These are phyloP conservation scores for Cryphonectria radicalis DNA, from an alignment of 2,329 filamentous ascomycete species.

Conservation along the genomic window DNA sequence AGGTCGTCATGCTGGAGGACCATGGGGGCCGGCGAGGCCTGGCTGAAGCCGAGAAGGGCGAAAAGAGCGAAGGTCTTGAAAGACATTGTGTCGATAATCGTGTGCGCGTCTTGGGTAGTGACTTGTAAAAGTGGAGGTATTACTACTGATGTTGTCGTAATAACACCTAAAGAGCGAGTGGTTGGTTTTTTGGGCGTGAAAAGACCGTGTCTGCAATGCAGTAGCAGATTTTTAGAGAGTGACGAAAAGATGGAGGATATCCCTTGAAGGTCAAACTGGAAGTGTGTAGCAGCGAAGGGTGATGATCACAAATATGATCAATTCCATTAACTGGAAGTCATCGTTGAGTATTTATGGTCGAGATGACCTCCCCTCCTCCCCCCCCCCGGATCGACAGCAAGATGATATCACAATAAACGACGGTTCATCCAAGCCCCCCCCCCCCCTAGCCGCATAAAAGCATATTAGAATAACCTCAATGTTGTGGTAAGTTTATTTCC, in stretches of 20 bases:
- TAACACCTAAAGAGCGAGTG: not conserved
- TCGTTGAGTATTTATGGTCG: not conserved
- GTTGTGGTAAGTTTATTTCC: not conserved
- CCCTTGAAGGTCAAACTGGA: not conserved
- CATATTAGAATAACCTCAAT: not conserved
- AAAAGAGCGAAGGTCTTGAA: conserved; percentile 13
- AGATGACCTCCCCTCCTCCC: not conserved
- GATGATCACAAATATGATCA: not conserved
- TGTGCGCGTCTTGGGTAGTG: not conserved
- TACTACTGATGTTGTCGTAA: not conserved
- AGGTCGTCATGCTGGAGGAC: conserved; percentile 32
- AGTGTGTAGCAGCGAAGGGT: not conserved
- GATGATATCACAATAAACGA: not conserved
- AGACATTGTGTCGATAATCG: not conserved
- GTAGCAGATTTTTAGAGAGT: not conserved
- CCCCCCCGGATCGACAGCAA: not conserved
- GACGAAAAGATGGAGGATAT: not conserved
- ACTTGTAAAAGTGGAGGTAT: not conserved
- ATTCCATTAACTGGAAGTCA: not conserved
- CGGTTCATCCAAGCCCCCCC: not conserved
- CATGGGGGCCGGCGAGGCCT: conserved; percentile 17
- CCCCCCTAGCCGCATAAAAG: not conserved
- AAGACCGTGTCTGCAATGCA: not conserved
- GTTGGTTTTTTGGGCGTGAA: not conserved
- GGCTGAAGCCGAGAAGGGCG: conserved; percentile 20